Percentiles rank a stretch among this genome's conserved stretches.
Evolutionary conservation across 768 basidiomycete genomes (phyloP).

Genomic region (Podaxis sp.): DNA sequence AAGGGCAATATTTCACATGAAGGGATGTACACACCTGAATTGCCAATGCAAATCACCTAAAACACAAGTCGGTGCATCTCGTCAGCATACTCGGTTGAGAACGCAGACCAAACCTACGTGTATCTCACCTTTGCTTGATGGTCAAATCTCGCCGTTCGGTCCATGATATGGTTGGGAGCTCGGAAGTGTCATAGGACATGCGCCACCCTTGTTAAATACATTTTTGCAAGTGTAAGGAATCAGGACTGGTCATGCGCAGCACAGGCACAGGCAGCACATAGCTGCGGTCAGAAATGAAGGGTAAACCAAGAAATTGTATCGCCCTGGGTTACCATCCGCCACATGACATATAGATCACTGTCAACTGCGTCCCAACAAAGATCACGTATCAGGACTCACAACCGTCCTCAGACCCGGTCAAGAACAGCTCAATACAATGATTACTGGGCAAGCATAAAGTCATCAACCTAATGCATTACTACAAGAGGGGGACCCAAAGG

Average conservation of each 20-base stretch:
- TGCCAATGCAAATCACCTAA: constrained; percentile 6
- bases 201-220: not conserved
- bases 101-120: not conserved
- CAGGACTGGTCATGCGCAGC: not conserved
- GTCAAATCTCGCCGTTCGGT: constrained; percentile 3
- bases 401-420: not conserved
- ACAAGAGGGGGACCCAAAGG: not conserved
- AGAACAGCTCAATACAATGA: not conserved
- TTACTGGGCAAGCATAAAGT: not conserved
- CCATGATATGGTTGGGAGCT: not conserved
- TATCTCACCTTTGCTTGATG: constrained; percentile 7
- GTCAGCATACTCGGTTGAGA: not conserved
- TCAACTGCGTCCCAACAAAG: not conserved
- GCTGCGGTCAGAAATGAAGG: not conserved
- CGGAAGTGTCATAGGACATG: not conserved
- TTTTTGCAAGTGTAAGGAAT: not conserved
- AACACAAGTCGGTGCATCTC: not conserved
- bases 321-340: not conserved
- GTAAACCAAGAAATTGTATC: not conserved
- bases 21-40: not conserved
- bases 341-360: not conserved
- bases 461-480: constrained; percentile 8
- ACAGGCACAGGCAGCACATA: not conserved
- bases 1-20: not conserved
- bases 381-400: not conserved